phyloP scores from a whole-genome alignment of 352 stramenopile genomes.

The Pythium chondricola region DNA sequence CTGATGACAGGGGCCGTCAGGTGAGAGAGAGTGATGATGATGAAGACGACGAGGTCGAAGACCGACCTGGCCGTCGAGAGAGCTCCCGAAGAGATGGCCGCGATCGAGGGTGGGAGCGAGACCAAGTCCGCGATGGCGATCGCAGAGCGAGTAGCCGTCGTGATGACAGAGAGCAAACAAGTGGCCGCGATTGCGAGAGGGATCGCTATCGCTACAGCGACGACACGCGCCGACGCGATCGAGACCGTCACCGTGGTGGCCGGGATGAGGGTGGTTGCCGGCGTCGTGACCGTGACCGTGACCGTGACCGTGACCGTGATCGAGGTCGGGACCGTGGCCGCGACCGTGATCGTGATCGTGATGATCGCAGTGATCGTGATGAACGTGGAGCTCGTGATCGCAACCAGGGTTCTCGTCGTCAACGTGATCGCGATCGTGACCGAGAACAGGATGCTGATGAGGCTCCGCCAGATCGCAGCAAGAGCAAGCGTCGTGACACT shows the following conservation, averaged over 20 bases:
- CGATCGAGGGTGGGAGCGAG: no score
- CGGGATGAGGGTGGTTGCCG: not conserved
- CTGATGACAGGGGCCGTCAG: no score
- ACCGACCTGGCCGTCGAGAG: no score
- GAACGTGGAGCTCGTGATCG: not conserved
- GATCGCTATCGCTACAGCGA: not conserved
- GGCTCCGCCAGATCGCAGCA: not conserved
- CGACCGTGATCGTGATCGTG: not conserved
- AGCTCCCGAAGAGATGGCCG: no score
- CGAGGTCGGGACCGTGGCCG: not conserved
- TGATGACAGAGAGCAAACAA: not conserved
- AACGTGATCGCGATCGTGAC: not conserved
- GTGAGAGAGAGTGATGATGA: no score
- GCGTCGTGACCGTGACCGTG: not conserved
- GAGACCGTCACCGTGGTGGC: not conserved
- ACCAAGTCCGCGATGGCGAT: no score
- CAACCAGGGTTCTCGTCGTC: not conserved
- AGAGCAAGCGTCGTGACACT: not conserved
- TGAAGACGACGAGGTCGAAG: no score
- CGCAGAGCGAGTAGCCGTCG: not conserved
- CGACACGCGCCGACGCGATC: not conserved
- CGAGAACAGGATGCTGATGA: not conserved
- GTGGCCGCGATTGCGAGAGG: not conserved
- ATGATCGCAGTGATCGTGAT: not conserved
- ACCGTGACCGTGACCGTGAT: not conserved